A percentile compares a stretch with the other conserved stretches of the same genome.
phyloP scores from a whole-genome alignment of 805 yeast species.

The Debaryomyces castellii region DNA sequence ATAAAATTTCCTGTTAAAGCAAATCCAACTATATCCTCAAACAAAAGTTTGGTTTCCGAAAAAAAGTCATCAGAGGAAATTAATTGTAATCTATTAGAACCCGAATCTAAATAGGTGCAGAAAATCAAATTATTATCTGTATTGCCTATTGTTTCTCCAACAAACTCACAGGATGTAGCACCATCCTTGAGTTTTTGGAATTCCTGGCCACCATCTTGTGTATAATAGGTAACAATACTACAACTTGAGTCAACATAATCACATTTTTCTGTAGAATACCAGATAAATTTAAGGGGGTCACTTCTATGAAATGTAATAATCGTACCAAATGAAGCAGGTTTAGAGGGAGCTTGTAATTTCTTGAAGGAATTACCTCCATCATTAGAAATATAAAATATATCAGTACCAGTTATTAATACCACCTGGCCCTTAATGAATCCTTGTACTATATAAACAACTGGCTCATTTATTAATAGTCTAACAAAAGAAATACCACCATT shows the following conservation, averaged over 20 bases:
- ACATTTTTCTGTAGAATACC: slow-evolving; percentile 66
- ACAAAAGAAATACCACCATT: slow-evolving; percentile 47
- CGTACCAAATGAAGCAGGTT: slow-evolving; percentile 35
- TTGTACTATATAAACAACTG: slow-evolving; percentile 34
- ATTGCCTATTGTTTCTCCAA: slow-evolving; percentile 40
- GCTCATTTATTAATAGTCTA: slow-evolving; percentile 29
- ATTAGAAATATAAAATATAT: slow-evolving; percentile 54
- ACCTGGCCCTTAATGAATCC: slow-evolving; percentile 62
- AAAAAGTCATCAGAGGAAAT: slow-evolving; percentile 56
- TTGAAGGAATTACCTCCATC: slow-evolving; percentile 67
- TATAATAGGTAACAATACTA: slow-evolving; percentile 54
- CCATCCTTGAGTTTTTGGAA: slow-evolving; percentile 56
- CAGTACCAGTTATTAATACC: slow-evolving; percentile 49
- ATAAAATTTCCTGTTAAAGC: slow-evolving; percentile 70
- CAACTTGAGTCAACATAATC: slow-evolving; percentile 38
- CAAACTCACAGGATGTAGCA: slow-evolving; percentile 65
- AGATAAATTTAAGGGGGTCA: slow-evolving; percentile 59
- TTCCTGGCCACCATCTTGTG: slow-evolving; percentile 64
- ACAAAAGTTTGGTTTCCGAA: slow-evolving; percentile 37
- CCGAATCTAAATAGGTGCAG: slow-evolving; percentile 54
- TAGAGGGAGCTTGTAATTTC: slow-evolving; percentile 49
- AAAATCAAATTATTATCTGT: slow-evolving; percentile 52
- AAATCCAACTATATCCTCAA: slow-evolving; percentile 67
- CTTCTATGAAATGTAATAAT: slow-evolving; percentile 63
- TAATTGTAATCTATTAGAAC: slow-evolving; percentile 28